Conservation (phyloP, 179 eudicot genomes). For the Heliamphora pulchella region DNA sequence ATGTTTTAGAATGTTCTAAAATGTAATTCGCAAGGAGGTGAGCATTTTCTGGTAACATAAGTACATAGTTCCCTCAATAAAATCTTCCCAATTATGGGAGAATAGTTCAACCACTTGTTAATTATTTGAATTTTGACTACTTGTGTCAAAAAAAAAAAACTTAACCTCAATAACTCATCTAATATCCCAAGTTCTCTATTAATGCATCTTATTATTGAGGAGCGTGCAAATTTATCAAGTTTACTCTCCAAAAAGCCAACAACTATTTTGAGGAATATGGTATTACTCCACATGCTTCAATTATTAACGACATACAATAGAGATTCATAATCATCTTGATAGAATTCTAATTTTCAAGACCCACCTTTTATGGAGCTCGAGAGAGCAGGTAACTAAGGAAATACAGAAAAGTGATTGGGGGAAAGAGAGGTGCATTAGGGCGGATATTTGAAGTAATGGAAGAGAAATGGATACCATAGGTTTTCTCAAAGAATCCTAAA, state of each 20-base stretch:
- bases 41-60: too few species aligned
- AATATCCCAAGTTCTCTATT: neutral
- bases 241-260: neutral
- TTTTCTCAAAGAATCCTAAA: neutral
- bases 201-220: neutral
- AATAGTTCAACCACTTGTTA: neutral
- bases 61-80: too few species aligned
- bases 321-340: neutral
- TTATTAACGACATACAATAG: neutral
- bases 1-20: too few species aligned
- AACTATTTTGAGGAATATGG: neutral
- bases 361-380: neutral
- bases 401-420: neutral
- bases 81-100: too few species aligned
- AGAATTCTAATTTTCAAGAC: neutral
- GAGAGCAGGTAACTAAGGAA: neutral
- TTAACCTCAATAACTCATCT: neutral
- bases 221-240: neutral
- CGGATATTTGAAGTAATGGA: neutral
- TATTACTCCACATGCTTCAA: neutral
- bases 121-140: neutral
- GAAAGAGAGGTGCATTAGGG: neutral
- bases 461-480: neutral
- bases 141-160: neutral
- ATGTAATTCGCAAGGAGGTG: too few species aligned